Conservation (phyloP, 2,329 filamentous ascomycete species). For the Alternaria brassicicola region DNA sequence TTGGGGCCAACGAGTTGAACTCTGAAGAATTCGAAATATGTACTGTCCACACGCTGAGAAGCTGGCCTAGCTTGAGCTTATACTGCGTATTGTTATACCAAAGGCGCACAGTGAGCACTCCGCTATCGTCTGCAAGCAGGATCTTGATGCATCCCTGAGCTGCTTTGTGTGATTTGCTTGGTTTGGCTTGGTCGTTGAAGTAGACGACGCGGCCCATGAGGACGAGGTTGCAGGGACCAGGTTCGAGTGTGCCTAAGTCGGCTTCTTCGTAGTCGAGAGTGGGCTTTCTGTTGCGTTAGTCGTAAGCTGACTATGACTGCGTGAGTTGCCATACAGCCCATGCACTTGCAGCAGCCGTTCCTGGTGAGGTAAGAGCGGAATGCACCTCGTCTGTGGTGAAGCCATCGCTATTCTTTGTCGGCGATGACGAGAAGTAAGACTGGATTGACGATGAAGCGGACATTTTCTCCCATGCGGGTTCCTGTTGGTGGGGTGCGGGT, state of each 20-base stretch:
- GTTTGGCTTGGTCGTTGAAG: slow-evolving; percentile 54
- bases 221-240: slow-evolving; percentile 58
- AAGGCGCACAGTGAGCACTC: slow-evolving; percentile 61
- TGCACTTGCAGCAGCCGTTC: slow-evolving; percentile 26
- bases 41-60: slow-evolving; percentile 63
- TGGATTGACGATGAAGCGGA: slow-evolving; percentile 52
- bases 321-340: slow-evolving; percentile 20
- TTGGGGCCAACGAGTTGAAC: slow-evolving; percentile 49
- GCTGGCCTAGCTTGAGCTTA: slow-evolving; percentile 58
- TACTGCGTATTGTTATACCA: slow-evolving; percentile 56
- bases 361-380: slow-evolving; percentile 45
- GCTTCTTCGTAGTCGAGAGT: slow-evolving; percentile 56
- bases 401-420: slow-evolving; percentile 54
- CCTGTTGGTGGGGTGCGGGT: not conserved
- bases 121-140: slow-evolving; percentile 63
- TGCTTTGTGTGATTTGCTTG: slow-evolving; percentile 51
- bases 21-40: slow-evolving; percentile 58
- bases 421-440: slow-evolving; percentile 49
- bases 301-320: not conserved
- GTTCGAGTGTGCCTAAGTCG: slow-evolving; percentile 55
- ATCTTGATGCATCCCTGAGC: slow-evolving; percentile 61
- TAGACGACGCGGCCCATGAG: slow-evolving; percentile 65
- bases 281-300: slow-evolving; percentile 48
- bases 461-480: slow-evolving; percentile 30
- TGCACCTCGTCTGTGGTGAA: slow-evolving; percentile 59